Conservation (phyloP, 2,329 filamentous ascomycete species). For the Phoma herbarum region DNA sequence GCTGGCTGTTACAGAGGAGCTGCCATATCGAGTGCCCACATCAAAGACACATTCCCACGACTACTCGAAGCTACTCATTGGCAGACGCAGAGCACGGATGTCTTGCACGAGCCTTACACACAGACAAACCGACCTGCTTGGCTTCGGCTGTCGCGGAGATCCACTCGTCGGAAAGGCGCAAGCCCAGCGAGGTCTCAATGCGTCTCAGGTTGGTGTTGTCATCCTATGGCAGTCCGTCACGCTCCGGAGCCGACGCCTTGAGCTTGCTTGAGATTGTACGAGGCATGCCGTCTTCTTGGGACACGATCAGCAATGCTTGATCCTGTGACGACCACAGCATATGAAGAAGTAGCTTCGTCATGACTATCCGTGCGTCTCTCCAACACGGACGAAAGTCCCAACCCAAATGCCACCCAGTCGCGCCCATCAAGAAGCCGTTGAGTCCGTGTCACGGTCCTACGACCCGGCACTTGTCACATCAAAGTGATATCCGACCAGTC, state of each 20-base stretch:
- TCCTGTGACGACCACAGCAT: constrained; percentile 26
- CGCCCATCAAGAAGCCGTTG: constrained; percentile 49
- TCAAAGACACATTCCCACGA: constrained; percentile 37
- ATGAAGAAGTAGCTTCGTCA: constrained; percentile 32
- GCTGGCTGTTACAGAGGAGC: constrained; percentile 32
- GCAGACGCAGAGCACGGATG: constrained; percentile 50
- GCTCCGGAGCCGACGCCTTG: constrained; percentile 48
- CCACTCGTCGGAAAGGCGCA: constrained; percentile 68
- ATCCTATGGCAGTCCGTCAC: constrained; percentile 46
- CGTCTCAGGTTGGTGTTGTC: constrained; percentile 45
- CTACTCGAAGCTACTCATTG: constrained; percentile 41
- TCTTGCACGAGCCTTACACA: constrained; percentile 54
- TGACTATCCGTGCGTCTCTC: constrained; percentile 61
- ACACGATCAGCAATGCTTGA: constrained; percentile 38
- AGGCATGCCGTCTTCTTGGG: constrained; percentile 34
- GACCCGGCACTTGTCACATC: constrained; percentile 58
- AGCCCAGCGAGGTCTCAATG: constrained; percentile 63
- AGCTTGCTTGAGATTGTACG: constrained; percentile 19
- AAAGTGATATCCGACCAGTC: constrained; percentile 67
- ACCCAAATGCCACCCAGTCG: constrained; percentile 56
- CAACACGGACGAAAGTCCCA: constrained; percentile 49
- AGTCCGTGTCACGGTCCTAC: constrained; percentile 60
- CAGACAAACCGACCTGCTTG: constrained; percentile 51
- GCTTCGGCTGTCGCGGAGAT: constrained; percentile 47
- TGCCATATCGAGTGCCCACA: constrained; percentile 50